Evolutionary conservation across 768 basidiomycete genomes (phyloP).

Genomic region (Rhizopogon sp.): DNA sequence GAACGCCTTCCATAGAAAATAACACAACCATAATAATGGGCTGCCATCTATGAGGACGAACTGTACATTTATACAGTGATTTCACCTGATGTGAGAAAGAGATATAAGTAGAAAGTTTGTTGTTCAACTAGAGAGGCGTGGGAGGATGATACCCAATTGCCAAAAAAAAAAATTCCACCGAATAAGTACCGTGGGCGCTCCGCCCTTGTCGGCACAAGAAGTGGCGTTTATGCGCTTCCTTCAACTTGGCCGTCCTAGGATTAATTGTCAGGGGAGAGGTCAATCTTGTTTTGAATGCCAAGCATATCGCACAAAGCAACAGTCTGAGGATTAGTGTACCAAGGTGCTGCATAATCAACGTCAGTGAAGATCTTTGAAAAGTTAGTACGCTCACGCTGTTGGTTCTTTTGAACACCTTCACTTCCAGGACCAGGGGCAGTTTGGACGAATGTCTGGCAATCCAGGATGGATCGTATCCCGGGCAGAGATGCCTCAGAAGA

Average conservation of each 20-base stretch:
- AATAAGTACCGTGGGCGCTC: too few relatives aligned
- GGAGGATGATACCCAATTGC: not conserved
- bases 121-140: not conserved
- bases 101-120: not conserved
- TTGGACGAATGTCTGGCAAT: conserved; percentile 61
- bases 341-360: conserved; percentile 45
- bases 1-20: not conserved
- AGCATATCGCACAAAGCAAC: conserved; percentile 80
- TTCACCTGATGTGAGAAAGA: not conserved
- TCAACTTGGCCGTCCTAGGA: not conserved
- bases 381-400: conserved; percentile 29
- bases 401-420: conserved; percentile 34
- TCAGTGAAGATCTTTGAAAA: not conserved
- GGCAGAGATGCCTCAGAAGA: conserved; percentile 8
- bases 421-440: conserved; percentile 56
- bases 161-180: too few relatives aligned
- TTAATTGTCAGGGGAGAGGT: conserved; percentile 17
- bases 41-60: not conserved
- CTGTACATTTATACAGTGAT: not conserved
- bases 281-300: conserved; percentile 70
- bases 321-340: conserved; percentile 88
- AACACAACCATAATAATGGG: not conserved
- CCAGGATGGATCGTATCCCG: conserved; percentile 35
- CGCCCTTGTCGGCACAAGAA: too few relatives aligned
- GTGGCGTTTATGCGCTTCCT: too few relatives aligned